phyloP scores from a whole-genome alignment of 352 stramenopile species.

The Phytophthora tubulina region DNA sequence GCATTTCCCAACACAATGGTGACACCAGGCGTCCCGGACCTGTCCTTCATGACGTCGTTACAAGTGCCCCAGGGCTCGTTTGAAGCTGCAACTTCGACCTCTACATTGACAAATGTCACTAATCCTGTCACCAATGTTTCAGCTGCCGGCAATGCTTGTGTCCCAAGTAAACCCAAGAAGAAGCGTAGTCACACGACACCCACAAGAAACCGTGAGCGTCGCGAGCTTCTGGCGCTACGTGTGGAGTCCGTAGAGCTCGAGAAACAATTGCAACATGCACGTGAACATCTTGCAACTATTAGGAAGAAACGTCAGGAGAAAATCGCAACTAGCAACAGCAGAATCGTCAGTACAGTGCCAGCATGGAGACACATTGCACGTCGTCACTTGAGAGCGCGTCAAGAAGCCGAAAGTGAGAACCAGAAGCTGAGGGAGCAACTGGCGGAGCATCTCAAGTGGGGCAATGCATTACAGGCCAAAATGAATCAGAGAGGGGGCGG shows the following conservation, averaged over 20 bases:
- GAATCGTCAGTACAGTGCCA: slow-evolving; percentile 33
- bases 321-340: slow-evolving; percentile 20
- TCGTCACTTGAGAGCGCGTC: slow-evolving; percentile 27
- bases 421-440: slow-evolving; percentile 26
- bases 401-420: slow-evolving; percentile 39
- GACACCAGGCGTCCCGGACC: background rate
- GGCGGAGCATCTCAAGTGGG: slow-evolving; percentile 32
- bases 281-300: slow-evolving; percentile 15
- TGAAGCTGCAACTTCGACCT: slow-evolving; percentile 4
- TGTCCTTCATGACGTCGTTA: slow-evolving; percentile 8
- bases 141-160: background rate
- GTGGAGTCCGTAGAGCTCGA: slow-evolving; percentile 34
- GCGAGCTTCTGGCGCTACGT: slow-evolving; percentile 41
- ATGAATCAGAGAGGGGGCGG: slow-evolving; percentile 12
- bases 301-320: slow-evolving; percentile 15
- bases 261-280: slow-evolving; percentile 25
- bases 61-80: background rate
- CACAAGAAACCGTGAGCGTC: slow-evolving; percentile 43
- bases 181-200: slow-evolving; percentile 45
- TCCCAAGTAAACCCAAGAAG: slow-evolving; percentile 31
- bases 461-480: slow-evolving; percentile 29
- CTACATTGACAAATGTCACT: background rate
- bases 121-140: background rate
- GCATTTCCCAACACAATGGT: background rate
- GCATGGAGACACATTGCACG: slow-evolving; percentile 47